These are phyloP conservation scores for Coccomyxa subellipsoidea DNA, from an alignment of 163 green algal genomes.

Conservation along the genomic window DNA sequence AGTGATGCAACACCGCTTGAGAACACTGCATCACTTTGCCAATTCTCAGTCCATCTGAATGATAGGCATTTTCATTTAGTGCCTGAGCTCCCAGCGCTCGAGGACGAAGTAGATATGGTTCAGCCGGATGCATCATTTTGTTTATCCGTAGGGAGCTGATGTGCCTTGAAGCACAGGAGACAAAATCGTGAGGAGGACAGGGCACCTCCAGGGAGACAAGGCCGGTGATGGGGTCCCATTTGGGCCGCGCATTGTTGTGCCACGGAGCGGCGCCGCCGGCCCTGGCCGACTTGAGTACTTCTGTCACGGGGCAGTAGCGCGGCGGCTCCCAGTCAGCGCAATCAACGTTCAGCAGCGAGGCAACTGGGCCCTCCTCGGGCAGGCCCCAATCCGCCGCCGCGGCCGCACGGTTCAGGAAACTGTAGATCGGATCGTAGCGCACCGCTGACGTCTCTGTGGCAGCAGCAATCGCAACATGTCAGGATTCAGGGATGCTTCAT, in stretches of 20 bases:
- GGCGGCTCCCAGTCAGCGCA: background rate
- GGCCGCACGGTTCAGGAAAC: background rate
- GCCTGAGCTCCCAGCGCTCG: too few species aligned
- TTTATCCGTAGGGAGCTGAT: too few species aligned
- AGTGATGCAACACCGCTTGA: too few species aligned
- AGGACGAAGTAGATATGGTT: too few species aligned
- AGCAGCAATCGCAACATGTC: too few species aligned
- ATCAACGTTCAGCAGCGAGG: background rate
- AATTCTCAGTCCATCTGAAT: too few species aligned
- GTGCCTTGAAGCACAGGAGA: too few species aligned
- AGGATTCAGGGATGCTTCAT: too few species aligned
- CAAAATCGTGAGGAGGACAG: too few species aligned
- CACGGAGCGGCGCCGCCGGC: background rate
- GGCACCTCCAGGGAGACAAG: background rate
- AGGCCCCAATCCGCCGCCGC: conserved; percentile 7
- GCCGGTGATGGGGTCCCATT: background rate
- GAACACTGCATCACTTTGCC: too few species aligned
- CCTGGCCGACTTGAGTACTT: background rate
- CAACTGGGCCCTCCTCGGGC: background rate
- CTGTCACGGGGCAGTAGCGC: background rate
- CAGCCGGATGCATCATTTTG: too few species aligned
- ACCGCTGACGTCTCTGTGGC: background rate
- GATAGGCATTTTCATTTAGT: too few species aligned
- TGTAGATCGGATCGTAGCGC: background rate
- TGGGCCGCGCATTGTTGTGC: background rate